phyloP scores from a whole-genome alignment of 139 green algal species.

The Chlorella sp. region DNA sequence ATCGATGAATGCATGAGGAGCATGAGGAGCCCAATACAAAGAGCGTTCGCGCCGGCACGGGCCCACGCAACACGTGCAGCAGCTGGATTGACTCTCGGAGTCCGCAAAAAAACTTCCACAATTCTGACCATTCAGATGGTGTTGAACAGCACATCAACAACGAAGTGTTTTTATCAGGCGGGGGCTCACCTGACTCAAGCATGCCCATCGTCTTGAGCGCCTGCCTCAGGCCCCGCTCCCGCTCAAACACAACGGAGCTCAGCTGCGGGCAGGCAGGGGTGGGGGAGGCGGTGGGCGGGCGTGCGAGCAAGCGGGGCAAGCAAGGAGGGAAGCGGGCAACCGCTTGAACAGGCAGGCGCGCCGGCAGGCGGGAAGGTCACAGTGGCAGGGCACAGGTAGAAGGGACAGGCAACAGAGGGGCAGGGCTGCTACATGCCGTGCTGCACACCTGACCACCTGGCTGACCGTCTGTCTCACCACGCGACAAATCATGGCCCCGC shows the following conservation, averaged over 20 bases:
- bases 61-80: too few relatives aligned
- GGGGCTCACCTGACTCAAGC: constrained; percentile 59
- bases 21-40: too few relatives aligned
- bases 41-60: too few relatives aligned
- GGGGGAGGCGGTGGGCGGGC: neutral
- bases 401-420: too few relatives aligned
- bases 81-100: too few relatives aligned
- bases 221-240: constrained; percentile 75
- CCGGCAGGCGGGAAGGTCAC: neutral
- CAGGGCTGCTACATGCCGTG: too few relatives aligned
- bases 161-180: too few relatives aligned
- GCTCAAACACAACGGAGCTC: constrained; percentile 74
- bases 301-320: neutral
- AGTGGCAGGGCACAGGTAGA: neutral
- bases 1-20: too few relatives aligned
- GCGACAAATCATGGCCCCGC: too few relatives aligned
- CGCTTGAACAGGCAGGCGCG: neutral
- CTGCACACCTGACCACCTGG: too few relatives aligned
- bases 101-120: too few relatives aligned
- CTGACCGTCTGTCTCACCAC: too few relatives aligned
- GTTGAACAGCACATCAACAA: neutral
- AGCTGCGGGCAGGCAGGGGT: constrained; percentile 46
- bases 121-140: neutral
- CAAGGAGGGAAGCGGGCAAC: neutral
- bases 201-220: constrained; percentile 92